Conservation (phyloP, 192 early-diverging fungal species). For the Entomortierella lignicola region DNA sequence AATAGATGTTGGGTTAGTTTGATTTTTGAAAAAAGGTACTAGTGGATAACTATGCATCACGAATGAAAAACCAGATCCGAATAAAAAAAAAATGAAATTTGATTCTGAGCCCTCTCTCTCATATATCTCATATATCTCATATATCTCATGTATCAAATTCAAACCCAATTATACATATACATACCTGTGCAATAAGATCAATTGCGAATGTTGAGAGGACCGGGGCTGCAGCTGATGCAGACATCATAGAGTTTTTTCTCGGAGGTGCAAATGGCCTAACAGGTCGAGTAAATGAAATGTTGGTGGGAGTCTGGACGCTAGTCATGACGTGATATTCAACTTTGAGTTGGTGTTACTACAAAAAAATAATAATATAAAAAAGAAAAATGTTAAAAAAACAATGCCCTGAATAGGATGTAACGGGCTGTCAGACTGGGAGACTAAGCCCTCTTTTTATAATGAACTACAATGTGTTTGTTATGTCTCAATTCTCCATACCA, state of each 20-base stretch:
- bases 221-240: slow-evolving; percentile 18
- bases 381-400: background rate
- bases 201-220: slow-evolving; percentile 48
- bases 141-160: background rate
- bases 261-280: slow-evolving; percentile 20
- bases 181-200: slow-evolving; percentile 53
- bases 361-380: background rate
- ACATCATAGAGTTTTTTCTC: slow-evolving; percentile 37
- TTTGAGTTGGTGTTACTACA: background rate
- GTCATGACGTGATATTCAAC: slow-evolving; percentile 14
- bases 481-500: background rate
- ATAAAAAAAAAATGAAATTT: background rate
- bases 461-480: background rate
- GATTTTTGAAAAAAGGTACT: background rate
- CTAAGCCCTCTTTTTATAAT: background rate
- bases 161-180: background rate
- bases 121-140: background rate
- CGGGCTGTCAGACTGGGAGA: background rate
- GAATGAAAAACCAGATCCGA: background rate
- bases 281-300: slow-evolving; percentile 22
- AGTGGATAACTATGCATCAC: background rate
- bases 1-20: slow-evolving; percentile 7
- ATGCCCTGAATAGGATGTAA: background rate
- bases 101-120: slow-evolving; percentile 14
- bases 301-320: slow-evolving; percentile 27